Evolutionary conservation across 2,329 filamentous ascomycete genomes (phyloP).

Genomic region (Ascosphaera pollenicola): DNA sequence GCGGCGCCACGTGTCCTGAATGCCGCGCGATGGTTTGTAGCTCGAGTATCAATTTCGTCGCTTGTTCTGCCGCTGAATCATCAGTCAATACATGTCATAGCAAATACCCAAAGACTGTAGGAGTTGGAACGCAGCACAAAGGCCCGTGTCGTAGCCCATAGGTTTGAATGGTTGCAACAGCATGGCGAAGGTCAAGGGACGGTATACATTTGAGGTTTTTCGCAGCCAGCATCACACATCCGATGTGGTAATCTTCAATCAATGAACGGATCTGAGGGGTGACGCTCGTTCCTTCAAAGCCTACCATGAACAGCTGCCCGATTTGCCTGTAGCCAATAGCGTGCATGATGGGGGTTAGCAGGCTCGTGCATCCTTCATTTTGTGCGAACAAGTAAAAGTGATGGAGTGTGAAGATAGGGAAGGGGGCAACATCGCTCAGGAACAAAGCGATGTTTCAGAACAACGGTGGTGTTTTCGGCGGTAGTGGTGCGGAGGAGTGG

Average conservation of each 20-base stretch:
- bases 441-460: not conserved
- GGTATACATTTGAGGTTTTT: slow-evolving; percentile 41
- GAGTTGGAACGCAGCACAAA: too few relatives aligned
- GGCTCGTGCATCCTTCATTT: slow-evolving; percentile 1
- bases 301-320: slow-evolving; percentile 43
- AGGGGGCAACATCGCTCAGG: not conserved
- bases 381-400: not conserved
- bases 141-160: too few relatives aligned
- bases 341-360: slow-evolving; percentile 40
- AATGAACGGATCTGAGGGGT: slow-evolving; percentile 39
- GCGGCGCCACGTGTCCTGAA: slow-evolving; percentile 69
- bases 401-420: not conserved
- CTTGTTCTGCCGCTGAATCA: slow-evolving; percentile 62
- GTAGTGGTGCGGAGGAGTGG: not conserved
- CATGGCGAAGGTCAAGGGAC: too few relatives aligned
- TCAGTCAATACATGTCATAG: slow-evolving; percentile 7
- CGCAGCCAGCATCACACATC: slow-evolving; percentile 50
- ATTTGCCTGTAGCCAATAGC: slow-evolving; percentile 33
- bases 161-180: too few relatives aligned
- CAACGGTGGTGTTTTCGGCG: not conserved
- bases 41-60: slow-evolving; percentile 69
- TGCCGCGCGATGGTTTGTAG: slow-evolving; percentile 80
- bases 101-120: not conserved
- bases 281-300: slow-evolving; percentile 41
- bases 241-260: slow-evolving; percentile 52